Base-by-base conservation (phyloP, 2,329 filamentous ascomycete species). In the Alternaria rosae region DNA sequence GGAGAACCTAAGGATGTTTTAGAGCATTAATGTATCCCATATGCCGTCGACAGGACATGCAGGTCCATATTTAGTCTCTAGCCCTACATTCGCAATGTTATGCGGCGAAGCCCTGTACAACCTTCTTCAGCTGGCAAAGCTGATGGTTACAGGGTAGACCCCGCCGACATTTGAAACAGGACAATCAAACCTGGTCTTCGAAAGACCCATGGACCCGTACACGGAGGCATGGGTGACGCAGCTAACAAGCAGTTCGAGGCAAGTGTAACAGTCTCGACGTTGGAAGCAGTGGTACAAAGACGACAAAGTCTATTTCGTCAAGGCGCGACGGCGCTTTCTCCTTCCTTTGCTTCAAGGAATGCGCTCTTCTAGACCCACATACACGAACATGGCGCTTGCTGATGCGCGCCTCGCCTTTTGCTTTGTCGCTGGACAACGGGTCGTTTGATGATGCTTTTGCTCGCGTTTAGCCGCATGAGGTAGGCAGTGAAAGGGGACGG, bases 111-210 rank as follows among this genome's bases (percentile, higher is more conserved):
- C 63, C 64, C 56, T 71, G 70, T 71, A 58, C 66, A 52, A 71
- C 70, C 32, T 59, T 48, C 57, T 57, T 61, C 54, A 66, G 61
- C 65, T 67, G 55, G 58, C 60, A 62, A 54, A 59, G 44, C 51
- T 52, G 38, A 30, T 43, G 57, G 54, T 41, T 28, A 67, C 69
- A 72, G 67, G 68, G 64, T 53, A 55, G 45, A 62, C 66, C 70
- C 67, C 62, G 71, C 57, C 61, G 54, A 45, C 58, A 57, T 38
- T 53, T 70, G 71, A 73, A 70, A 73, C 71, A 66, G 60, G 67
- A 66, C 69, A 60, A 68, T 69, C 67, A 72, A 68, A 70, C 68
- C 63, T 53, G 59, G 68, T 65, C 62, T 43, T 54, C 48, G 56
- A 48, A 23, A 61, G 59, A 56, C 66, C 58, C 44, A 59, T 58